Base-by-base conservation (phyloP, 306 rosid genomes). In the Inga oerstediana region DNA sequence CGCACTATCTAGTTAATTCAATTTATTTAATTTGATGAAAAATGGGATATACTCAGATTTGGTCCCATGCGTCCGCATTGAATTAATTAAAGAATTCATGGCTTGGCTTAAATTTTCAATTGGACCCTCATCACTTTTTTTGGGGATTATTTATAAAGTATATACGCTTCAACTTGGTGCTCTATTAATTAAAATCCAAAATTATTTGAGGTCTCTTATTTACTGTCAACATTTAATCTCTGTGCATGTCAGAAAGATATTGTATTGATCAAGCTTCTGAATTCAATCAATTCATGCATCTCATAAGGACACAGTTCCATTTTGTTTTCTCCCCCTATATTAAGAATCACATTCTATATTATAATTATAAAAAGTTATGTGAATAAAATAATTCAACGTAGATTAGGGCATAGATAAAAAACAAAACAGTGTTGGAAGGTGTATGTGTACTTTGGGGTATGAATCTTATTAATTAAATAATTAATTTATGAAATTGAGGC, bases 401-500 rank as follows among this genome's bases (percentile, higher is more conserved):
- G 35, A 43, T 71, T 74, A 24, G 35, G 77, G 77, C 41, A 44
- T 16, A 74, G 27, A 48, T 62, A 15, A 62, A 30, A 74, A 52
- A 8, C 45, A 27, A 27, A 48, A 78, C n/a, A 5, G 13, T 78
- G 64, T 66, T 46, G 74, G 74, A 64, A 64, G 61, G 49, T 19
- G 20, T 10, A 16, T 11, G 13, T 51, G 61, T 43, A 54, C 52
- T 68, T 30, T 20, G 27, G 73, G 78, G 35, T 58, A 32, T 56
- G 74, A 54, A 79, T 37, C 54, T 3, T 51, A 19, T 12, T n/a
- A 2, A 32, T 62, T 62, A 62, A 22, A 37, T 51, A 81, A 10
- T 62, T 62, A 62, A 24, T 77, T 79, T 66, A 52, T 81, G 89
- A 87, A 88, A 81, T 85, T 79, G 88, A 85, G 84, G 80, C 78